These are phyloP conservation scores for Leccinum arenicola DNA, from an alignment of 768 basidiomycete species.

Conservation along the genomic window DNA sequence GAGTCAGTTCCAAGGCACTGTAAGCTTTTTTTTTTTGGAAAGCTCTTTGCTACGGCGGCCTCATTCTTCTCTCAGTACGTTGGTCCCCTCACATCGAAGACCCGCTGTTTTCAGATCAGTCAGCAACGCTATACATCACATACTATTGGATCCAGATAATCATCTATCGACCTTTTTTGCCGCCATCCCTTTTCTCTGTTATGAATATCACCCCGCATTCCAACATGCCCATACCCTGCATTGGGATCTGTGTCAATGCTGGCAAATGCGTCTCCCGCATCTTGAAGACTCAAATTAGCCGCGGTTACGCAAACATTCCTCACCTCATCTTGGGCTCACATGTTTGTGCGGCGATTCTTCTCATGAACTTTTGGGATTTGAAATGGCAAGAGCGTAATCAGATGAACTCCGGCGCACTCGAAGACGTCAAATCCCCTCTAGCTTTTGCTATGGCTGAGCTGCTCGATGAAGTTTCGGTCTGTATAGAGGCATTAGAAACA, in stretches of 20 bases:
- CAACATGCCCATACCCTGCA: constrained; percentile 45
- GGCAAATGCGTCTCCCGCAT: constrained; percentile 61
- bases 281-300: constrained; percentile 47
- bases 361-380: constrained; percentile 59
- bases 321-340: constrained; percentile 45
- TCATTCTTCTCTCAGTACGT: constrained; percentile 37
- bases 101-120: constrained; percentile 50
- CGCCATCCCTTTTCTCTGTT: constrained; percentile 33
- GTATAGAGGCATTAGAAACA: constrained; percentile 27
- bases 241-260: constrained; percentile 58
- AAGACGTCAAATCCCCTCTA: constrained; percentile 32
- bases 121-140: constrained; percentile 51
- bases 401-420: constrained; percentile 17
- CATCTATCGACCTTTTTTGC: constrained; percentile 69
- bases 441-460: constrained; percentile 29
- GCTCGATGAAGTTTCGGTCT: constrained; percentile 28
- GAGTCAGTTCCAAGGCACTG: constrained; percentile 66
- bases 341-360: constrained; percentile 48
- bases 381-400: constrained; percentile 44
- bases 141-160: constrained; percentile 66
- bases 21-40: constrained; percentile 34
- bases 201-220: constrained; percentile 23
- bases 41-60: background rate
- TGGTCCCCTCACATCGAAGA: constrained; percentile 57
- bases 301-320: constrained; percentile 43